Base-by-base conservation (phyloP, 148 eudicot genomes). In the Chenopodium suecicum region DNA sequence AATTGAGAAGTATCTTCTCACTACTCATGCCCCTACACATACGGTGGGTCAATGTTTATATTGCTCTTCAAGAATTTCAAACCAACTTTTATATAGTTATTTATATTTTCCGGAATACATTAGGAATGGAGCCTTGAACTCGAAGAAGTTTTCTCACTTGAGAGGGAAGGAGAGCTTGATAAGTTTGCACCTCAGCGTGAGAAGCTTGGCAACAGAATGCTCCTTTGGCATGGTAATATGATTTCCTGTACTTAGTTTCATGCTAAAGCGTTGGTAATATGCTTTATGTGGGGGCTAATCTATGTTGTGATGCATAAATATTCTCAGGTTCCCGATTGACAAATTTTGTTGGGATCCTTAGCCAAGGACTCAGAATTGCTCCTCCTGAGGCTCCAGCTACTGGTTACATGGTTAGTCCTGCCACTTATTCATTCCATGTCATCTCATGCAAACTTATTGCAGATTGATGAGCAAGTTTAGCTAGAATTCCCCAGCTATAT, bases 321-420 rank as follows among this genome's bases (percentile, higher is more conserved):
- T 56, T 82, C 19, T 63, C 91, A 96, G 98, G 99, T 87, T 96
- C 99, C 68, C 97, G 98, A 81, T 62, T 96, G 92, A 96, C 99
- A 52, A 96, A 96, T 83, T 96, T 88, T 88, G 97, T 96, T 76
- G 99, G 99, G 85, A 96, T 96, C 60, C 95, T 97, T 76, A 97
- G 94, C 85, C 97, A 97, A 92, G 99, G 98, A 79, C 89, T 97
- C 72, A 83, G 99, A 83, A 94, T 97, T 80, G 99, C 99, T 79
- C 99, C 99, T 82, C 98, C 99, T 34, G 99, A 97, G 89, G 99
- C 98, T 85, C 99, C 99, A 16, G 92, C 94, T 69, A 94, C 99
- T 78, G 99, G 99, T 73, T 97, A 97, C 85, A 97, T 97, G 99
- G 99, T 97, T 78, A 81, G 77, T 85, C 78, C 85, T 80, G 10